These are phyloP conservation scores for Hymenoscyphus infarciens DNA, from an alignment of 2,329 filamentous ascomycete genomes.

Conservation along the genomic window DNA sequence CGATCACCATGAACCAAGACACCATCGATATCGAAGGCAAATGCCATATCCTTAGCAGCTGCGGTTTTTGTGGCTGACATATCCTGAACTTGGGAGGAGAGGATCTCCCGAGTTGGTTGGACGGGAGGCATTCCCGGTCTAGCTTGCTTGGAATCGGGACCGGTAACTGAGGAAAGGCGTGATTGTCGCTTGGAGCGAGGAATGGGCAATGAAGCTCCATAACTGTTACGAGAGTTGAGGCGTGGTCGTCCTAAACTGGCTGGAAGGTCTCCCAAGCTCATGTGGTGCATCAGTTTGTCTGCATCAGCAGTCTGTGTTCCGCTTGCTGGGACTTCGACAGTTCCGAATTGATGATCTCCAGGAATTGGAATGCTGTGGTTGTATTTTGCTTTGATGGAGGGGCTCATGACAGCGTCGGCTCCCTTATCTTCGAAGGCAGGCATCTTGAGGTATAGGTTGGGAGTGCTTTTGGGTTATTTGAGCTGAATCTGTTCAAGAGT, in stretches of 20 bases:
- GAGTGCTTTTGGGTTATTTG: not conserved
- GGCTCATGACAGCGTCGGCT: conserved; percentile 32
- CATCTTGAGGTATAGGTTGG: conserved; percentile 44
- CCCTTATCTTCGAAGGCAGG: conserved; percentile 57
- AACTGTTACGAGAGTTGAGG: conserved; percentile 70
- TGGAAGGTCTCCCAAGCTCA: conserved; percentile 55
- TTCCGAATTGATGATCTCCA: conserved; percentile 39
- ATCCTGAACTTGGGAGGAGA: conserved; percentile 68
- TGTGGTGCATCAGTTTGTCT: conserved; percentile 67
- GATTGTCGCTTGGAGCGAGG: conserved; percentile 67
- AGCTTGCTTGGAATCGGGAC: conserved; percentile 42
- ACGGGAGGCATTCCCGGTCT: conserved; percentile 56
- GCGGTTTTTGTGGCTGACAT: conserved; percentile 62
- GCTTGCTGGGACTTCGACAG: conserved; percentile 68
- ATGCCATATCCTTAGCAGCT: conserved; percentile 75
- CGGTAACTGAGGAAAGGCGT: conserved; percentile 60
- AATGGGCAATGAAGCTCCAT: conserved; percentile 69
- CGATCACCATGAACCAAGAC: conserved; percentile 71
- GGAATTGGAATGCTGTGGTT: conserved; percentile 39
- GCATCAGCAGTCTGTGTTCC: conserved; percentile 66
- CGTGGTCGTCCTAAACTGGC: conserved; percentile 34
- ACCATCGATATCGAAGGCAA: conserved; percentile 76
- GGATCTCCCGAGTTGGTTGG: conserved; percentile 61
- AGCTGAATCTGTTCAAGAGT: not conserved
- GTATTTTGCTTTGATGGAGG: conserved; percentile 16